Evolutionary conservation across 106 monocot species (phyloP).

Genomic region (Acanthochlamys bracteata): DNA sequence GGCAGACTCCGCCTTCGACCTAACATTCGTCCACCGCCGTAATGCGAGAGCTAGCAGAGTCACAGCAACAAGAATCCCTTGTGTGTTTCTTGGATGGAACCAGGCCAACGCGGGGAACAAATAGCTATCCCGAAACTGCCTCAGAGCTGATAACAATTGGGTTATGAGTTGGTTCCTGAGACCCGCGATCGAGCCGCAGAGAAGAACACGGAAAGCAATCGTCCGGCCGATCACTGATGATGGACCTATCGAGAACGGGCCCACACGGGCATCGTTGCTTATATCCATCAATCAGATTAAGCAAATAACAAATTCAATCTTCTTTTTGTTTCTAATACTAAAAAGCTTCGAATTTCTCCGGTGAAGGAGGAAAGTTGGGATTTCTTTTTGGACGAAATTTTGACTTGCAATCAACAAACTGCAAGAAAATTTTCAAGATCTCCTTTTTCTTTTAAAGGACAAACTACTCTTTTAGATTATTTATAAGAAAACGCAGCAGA

Average conservation of each 20-base stretch:
- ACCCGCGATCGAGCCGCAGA: constrained; percentile 50
- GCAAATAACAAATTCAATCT: too few species aligned
- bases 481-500: too few species aligned
- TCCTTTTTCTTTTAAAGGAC: too few species aligned
- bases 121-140: background rate
- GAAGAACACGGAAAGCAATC: constrained; percentile 71
- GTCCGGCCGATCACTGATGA: constrained; percentile 66
- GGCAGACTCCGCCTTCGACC: constrained; percentile 55
- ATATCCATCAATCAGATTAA: too few species aligned
- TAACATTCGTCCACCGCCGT: constrained; percentile 45
- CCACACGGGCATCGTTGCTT: constrained; percentile 52
- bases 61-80: constrained; percentile 57
- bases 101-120: constrained; percentile 39
- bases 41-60: constrained; percentile 50
- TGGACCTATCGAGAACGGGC: constrained; percentile 63
- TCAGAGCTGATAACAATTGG: constrained; percentile 3
- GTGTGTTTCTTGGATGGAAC: constrained; percentile 72
- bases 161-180: constrained; percentile 24
- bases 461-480: too few species aligned
- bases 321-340: too few species aligned
- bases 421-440: too few species aligned
- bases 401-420: too few species aligned
- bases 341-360: too few species aligned
- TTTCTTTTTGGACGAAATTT: too few species aligned
- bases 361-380: too few species aligned